These are phyloP conservation scores for Alnus rubra DNA, from an alignment of 306 rosid species.

Conservation along the genomic window DNA sequence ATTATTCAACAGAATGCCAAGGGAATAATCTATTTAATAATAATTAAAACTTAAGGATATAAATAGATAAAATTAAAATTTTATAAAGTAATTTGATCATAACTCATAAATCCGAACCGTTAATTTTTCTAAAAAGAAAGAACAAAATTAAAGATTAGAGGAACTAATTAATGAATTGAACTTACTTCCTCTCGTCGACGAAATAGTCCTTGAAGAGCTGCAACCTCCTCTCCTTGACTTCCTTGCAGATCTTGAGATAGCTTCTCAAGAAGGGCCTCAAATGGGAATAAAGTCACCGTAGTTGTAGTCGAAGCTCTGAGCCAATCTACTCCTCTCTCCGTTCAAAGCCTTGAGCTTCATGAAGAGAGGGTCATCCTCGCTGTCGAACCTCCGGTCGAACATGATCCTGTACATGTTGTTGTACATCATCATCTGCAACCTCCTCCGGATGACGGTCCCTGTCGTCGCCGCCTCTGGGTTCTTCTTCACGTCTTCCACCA, in stretches of 20 bases:
- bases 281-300: conserved; percentile 89
- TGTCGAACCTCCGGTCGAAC: conserved; percentile 81
- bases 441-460: conserved; percentile 58
- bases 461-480: conserved; percentile 43
- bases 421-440: conserved; percentile 90
- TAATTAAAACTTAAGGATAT: too few species aligned
- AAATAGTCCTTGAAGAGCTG: conserved; percentile 78
- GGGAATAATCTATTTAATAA: too few species aligned
- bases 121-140: too few species aligned
- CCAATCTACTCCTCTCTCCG: conserved; percentile 79
- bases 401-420: conserved; percentile 85
- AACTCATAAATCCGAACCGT: too few species aligned
- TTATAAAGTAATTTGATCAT: too few species aligned
- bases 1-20: too few species aligned
- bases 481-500: conserved; percentile 67
- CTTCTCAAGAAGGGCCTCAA: conserved; percentile 82
- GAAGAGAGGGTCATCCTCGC: conserved; percentile 68
- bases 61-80: too few species aligned
- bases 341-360: conserved; percentile 57
- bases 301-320: conserved; percentile 90
- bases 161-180: too few species aligned
- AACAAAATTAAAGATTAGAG: too few species aligned
- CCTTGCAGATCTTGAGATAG: conserved; percentile 76
- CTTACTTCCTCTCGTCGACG: conserved; percentile 89
- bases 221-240: conserved; percentile 72